A percentile compares a stretch with the other conserved stretches of the same genome.
These are phyloP conservation scores for Acacia crassicarpa DNA, from an alignment of 306 rosid species.

Conservation along the genomic window DNA sequence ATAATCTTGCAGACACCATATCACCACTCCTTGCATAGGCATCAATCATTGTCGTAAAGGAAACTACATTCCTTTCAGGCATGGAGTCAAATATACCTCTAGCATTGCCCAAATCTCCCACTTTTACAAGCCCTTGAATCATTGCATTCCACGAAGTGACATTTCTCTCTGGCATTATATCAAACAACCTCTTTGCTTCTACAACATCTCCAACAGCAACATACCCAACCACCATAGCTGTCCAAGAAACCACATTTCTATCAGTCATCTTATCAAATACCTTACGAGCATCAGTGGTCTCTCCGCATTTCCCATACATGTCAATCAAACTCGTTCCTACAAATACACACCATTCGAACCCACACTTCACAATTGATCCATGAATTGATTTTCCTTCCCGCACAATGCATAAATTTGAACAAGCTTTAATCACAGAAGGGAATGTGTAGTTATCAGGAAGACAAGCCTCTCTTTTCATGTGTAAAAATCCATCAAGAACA, in stretches of 20 bases:
- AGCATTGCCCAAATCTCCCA: constrained; percentile 59
- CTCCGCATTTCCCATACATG: constrained; percentile 64
- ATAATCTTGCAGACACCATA: constrained; percentile 58
- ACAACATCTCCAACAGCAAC: constrained; percentile 38
- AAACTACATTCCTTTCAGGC: constrained; percentile 68
- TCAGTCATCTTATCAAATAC: constrained; percentile 54
- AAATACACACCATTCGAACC: constrained; percentile 53
- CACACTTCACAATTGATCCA: constrained; percentile 62
- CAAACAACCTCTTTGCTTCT: constrained; percentile 46
- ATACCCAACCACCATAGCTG: constrained; percentile 58
- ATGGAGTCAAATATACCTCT: constrained; percentile 59
- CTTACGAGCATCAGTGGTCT: constrained; percentile 56
- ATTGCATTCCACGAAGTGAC: constrained; percentile 50
- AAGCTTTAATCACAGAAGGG: constrained; percentile 66
- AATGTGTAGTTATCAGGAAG: constrained; percentile 61
- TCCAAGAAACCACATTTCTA: constrained; percentile 55
- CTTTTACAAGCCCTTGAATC: constrained; percentile 54
- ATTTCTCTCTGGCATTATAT: constrained; percentile 45
- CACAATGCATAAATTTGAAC: constrained; percentile 37
- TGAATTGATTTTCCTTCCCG: constrained; percentile 57
- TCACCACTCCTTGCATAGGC: constrained; percentile 77
- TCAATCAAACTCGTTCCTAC: constrained; percentile 69
- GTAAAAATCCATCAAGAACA: constrained; percentile 39
- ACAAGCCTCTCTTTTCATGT: constrained; percentile 54
- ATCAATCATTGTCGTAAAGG: constrained; percentile 75